These are phyloP conservation scores for Beta macrorhiza DNA, from an alignment of 179 eudicot genomes.

Conservation along the genomic window DNA sequence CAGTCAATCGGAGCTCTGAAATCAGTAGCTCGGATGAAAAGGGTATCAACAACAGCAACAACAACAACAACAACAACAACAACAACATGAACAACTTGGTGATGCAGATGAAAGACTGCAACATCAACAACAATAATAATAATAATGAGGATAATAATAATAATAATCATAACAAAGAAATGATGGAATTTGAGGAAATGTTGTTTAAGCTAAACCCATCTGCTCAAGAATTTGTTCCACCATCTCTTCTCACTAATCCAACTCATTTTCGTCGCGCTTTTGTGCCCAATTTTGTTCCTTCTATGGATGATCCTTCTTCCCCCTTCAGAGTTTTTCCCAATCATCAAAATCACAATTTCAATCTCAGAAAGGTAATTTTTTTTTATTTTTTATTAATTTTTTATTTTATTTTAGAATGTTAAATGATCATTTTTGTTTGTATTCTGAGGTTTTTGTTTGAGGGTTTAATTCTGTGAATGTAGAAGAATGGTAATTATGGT, in stretches of 20 bases:
- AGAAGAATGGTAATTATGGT: conserved; percentile 55
- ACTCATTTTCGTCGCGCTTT: neutral
- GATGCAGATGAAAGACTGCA: too few relatives aligned
- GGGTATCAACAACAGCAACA: neutral
- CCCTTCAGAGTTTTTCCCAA: conserved; percentile 5
- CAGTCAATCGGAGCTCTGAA: conserved; percentile 13
- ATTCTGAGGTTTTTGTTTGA: neutral
- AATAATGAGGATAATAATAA: neutral
- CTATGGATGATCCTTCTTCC: conserved; percentile 9
- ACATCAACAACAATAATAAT: neutral
- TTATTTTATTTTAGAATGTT: neutral
- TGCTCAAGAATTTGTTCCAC: conserved; percentile 72
- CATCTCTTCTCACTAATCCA: conserved; percentile 9
- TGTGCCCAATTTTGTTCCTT: neutral
- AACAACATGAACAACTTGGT: too few relatives aligned
- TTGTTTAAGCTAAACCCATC: conserved; percentile 64
- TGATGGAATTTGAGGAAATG: conserved; percentile 68
- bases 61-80: too few relatives aligned
- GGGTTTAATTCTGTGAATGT: neutral
- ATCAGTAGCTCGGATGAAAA: neutral
- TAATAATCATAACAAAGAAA: conserved; percentile 27
- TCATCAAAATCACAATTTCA: neutral
- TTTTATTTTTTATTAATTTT: neutral
- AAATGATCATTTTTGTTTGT: neutral
- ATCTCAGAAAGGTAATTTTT: neutral